Conservation (phyloP, 305 asterid genomes). For the Nicotiana rustica region DNA sequence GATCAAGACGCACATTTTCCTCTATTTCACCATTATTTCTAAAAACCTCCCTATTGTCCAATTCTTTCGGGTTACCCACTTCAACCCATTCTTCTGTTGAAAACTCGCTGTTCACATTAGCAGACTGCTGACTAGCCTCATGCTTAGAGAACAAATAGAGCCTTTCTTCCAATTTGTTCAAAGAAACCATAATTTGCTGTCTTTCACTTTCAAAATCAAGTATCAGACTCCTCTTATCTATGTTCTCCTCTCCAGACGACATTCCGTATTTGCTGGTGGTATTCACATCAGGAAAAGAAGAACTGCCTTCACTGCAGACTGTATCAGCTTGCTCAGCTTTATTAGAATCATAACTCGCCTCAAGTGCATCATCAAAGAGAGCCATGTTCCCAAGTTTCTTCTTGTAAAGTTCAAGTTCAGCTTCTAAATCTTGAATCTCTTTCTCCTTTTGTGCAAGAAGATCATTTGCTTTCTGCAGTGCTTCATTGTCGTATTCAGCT, state of each 20-base stretch:
- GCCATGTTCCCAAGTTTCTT: conserved; percentile 46
- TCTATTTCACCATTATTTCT: conserved; percentile 42
- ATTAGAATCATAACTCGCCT: conserved; percentile 41
- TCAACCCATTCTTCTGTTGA: conserved; percentile 42
- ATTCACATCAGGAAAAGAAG: conserved; percentile 27
- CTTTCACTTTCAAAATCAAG: conserved; percentile 54
- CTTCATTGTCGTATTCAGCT: conserved; percentile 82
- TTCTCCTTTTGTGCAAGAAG: conserved; percentile 67
- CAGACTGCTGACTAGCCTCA: conserved; percentile 37
- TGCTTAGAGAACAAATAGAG: conserved; percentile 42
- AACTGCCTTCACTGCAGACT: conserved; percentile 17
- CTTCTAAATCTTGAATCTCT: conserved; percentile 58
- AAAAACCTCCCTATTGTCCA: conserved; percentile 29
- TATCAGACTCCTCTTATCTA: conserved; percentile 33
- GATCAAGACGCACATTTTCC: conserved; percentile 35
- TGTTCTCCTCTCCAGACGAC: conserved; percentile 31
- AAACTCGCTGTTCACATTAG: conserved; percentile 31
- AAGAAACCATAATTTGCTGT: conserved; percentile 43
- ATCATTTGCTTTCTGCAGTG: conserved; percentile 67
- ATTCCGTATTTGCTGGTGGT: conserved; percentile 34
- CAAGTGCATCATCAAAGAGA: conserved; percentile 36
- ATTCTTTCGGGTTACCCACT: conserved; percentile 36
- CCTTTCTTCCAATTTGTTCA: conserved; percentile 57
- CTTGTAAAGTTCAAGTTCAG: conserved; percentile 58
- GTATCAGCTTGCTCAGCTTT: conserved; percentile 37